Evolutionary conservation across 257 asterid species (phyloP).

Genomic region (Salvia rosmarinus): DNA sequence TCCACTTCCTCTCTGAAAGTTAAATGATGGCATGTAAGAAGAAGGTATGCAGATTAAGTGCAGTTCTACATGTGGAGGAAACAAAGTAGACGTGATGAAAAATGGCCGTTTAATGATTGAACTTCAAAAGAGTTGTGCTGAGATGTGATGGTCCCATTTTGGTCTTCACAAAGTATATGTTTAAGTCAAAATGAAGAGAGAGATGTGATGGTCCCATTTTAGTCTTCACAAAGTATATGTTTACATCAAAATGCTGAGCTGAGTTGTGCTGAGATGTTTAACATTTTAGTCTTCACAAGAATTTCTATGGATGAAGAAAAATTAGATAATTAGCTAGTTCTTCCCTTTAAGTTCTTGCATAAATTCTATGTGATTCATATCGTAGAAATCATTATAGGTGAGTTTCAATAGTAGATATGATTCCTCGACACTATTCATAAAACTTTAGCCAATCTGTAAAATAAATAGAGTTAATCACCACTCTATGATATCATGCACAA

Average conservation of each 20-base stretch:
- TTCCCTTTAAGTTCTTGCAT: no score
- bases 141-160: neutral
- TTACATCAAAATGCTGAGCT: no score
- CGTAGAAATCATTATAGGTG: neutral
- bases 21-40: neutral
- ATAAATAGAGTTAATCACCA: neutral
- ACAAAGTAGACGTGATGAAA: no score
- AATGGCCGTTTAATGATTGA: no score
- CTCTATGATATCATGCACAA: neutral
- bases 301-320: neutral
- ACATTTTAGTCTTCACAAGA: no score
- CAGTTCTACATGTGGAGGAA: no score
- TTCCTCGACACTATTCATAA: neutral
- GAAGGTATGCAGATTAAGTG: neutral
- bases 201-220: neutral
- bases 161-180: neutral
- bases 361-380: neutral
- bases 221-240: neutral
- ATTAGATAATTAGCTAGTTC: neutral
- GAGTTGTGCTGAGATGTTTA: no score
- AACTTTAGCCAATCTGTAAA: neutral
- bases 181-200: no score
- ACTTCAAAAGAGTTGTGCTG: no score
- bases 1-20: slow-evolving; percentile 52
- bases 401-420: neutral